Evolutionary conservation across 768 basidiomycete species (phyloP).

Genomic region (Clavaria fumosa): DNA sequence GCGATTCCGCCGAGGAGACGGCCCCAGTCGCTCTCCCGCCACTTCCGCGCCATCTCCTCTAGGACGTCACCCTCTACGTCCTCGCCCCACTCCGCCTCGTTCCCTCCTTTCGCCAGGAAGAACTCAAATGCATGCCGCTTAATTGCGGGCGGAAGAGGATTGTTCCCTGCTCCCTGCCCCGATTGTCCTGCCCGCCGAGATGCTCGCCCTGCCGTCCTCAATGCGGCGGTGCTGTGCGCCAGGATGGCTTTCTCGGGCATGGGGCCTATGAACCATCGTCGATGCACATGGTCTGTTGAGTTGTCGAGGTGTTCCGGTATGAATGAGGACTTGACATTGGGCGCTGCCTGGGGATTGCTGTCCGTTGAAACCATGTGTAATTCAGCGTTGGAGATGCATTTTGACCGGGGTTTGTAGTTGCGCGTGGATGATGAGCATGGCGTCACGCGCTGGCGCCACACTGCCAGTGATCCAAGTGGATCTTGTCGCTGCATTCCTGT

Average conservation of each 20-base stretch:
- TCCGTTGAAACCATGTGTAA: too few relatives aligned
- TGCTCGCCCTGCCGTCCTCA: too few relatives aligned
- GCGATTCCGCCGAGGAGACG: constrained; percentile 21
- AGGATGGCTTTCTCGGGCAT: constrained; percentile 48
- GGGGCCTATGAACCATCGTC: constrained; percentile 61
- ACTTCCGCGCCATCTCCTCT: constrained; percentile 42
- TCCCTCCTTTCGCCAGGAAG: constrained; percentile 51
- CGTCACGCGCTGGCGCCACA: too few relatives aligned
- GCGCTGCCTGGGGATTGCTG: too few relatives aligned
- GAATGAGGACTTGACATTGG: too few relatives aligned
- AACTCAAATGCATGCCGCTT: constrained; percentile 46
- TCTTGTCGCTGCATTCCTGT: too few relatives aligned
- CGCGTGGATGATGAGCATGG: too few relatives aligned
- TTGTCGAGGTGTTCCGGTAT: too few relatives aligned
- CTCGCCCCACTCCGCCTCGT: constrained; percentile 51
- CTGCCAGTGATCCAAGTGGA: too few relatives aligned
- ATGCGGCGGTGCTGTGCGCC: constrained; percentile 15
- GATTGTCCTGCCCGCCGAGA: too few relatives aligned
- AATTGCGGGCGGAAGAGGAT: constrained; percentile 21
- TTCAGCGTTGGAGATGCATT: too few relatives aligned
- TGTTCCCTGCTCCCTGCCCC: background rate
- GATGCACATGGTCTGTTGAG: constrained; percentile 23
- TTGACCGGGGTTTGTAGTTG: too few relatives aligned
- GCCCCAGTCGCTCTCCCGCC: constrained; percentile 59
- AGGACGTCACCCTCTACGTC: constrained; percentile 31